A percentile compares a stretch with the other conserved stretches of the same genome.
Evolutionary conservation across 805 yeast species (phyloP).

Genomic region (Candida takata): DNA sequence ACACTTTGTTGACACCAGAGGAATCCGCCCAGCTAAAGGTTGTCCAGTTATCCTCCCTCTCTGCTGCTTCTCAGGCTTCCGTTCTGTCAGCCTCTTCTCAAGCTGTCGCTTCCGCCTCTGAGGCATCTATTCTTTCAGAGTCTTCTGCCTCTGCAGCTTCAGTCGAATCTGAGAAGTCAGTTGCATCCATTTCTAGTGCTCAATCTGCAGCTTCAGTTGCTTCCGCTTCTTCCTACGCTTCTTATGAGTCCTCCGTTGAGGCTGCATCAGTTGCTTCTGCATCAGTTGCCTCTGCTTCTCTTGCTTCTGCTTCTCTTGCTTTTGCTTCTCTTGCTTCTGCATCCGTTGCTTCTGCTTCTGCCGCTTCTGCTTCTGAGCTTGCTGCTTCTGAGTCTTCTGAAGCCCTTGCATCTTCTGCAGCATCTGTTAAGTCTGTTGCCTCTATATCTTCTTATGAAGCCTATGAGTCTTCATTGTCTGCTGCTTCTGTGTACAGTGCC

Average conservation of each 20-base stretch:
- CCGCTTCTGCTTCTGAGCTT: too few relatives aligned
- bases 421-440: conserved; percentile 15
- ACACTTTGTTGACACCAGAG: conserved; percentile 24
- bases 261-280: conserved; percentile 18
- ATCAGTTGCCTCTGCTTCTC: conserved; percentile 23
- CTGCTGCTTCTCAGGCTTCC: conserved; percentile 16
- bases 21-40: conserved; percentile 15
- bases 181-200: conserved; percentile 1
- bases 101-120: conserved; percentile 18
- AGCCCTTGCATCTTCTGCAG: conserved; percentile 17
- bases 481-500: conserved; percentile 9
- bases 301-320: conserved; percentile 15
- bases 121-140: conserved; percentile 13
- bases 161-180: conserved; percentile 8
- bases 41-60: conserved; percentile 3
- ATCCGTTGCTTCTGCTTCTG: conserved; percentile 16
- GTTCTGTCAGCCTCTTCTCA: conserved; percentile 7
- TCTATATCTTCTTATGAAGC: too few relatives aligned
- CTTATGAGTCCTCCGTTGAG: conserved; percentile 18
- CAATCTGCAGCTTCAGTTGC: conserved; percentile 4
- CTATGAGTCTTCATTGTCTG: conserved; percentile 6
- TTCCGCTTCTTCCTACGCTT: conserved; percentile 14
- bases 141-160: conserved; percentile 6
- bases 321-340: conserved; percentile 18
- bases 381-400: conserved; percentile 18